phyloP scores from a whole-genome alignment of 1,139 yeast genomes.

The Magnusiomyces sp. region DNA sequence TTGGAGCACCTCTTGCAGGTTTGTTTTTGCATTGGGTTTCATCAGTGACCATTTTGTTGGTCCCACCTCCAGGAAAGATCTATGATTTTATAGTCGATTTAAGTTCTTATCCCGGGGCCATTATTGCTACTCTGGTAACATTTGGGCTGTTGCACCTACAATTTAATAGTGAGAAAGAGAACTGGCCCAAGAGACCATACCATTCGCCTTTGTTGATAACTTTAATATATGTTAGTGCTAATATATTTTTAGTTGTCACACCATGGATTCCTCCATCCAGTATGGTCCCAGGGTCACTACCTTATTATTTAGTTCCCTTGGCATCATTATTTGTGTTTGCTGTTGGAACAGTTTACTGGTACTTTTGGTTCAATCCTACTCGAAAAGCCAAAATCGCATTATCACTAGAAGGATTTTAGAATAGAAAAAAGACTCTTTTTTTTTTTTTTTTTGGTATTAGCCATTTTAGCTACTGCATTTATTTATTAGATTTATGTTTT shows the following conservation, averaged over 20 bases:
- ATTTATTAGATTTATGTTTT: background rate
- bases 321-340: constrained; percentile 43
- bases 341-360: constrained; percentile 42
- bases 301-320: constrained; percentile 52
- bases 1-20: constrained; percentile 49
- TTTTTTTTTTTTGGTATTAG: background rate
- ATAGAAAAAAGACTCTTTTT: background rate
- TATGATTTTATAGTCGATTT: constrained; percentile 66
- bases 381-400: background rate
- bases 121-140: constrained; percentile 61
- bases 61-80: constrained; percentile 72
- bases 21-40: constrained; percentile 43
- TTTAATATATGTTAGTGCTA: constrained; percentile 39
- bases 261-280: constrained; percentile 47
- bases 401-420: background rate
- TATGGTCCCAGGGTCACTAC: constrained; percentile 29
- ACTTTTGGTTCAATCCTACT: constrained; percentile 17
- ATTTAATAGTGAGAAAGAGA: constrained; percentile 40
- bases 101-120: constrained; percentile 66
- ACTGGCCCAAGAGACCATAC: constrained; percentile 39
- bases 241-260: constrained; percentile 45
- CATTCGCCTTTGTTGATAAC: constrained; percentile 27
- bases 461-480: background rate
- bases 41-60: constrained; percentile 43
- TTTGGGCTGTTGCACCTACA: constrained; percentile 64